Evolutionary conservation across 495 filamentous ascomycete species (phyloP).

Genomic region (Penicillium diatomitis): DNA sequence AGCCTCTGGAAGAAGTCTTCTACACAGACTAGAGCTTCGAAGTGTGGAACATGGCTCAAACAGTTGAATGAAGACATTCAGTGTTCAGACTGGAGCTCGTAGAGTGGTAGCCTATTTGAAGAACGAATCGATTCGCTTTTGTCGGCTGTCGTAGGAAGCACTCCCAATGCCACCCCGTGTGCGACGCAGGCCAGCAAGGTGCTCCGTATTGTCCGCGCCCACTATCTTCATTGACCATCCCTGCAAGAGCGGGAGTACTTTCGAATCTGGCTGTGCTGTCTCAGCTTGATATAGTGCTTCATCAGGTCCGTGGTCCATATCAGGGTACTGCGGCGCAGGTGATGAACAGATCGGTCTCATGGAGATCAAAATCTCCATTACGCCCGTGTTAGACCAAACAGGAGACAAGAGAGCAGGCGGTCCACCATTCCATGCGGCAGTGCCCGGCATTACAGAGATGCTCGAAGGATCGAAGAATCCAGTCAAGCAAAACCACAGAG

Average conservation of each 20-base stretch:
- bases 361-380: constrained; percentile 42
- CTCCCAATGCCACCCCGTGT: constrained; percentile 66
- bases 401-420: constrained; percentile 17
- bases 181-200: constrained; percentile 64
- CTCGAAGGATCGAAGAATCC: constrained; percentile 38
- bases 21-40: constrained; percentile 36
- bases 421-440: constrained; percentile 2
- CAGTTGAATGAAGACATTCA: no score
- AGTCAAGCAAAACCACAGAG: constrained; percentile 55
- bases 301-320: no score
- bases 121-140: constrained; percentile 69
- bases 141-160: constrained; percentile 57
- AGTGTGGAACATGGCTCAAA: no score
- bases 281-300: no score
- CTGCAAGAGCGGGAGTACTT: constrained; percentile 2
- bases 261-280: no score
- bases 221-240: constrained; percentile 16
- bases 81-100: no score
- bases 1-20: constrained; percentile 62
- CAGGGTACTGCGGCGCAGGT: neutral
- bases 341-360: neutral
- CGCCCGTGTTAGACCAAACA: constrained; percentile 60
- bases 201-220: constrained; percentile 44
- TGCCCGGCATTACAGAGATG: constrained; percentile 12
- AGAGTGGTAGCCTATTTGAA: constrained; percentile 37